Evolutionary conservation across 1,284 basidiomycete genomes (phyloP).

Genomic region (Moesziomyces parantarcticus): DNA sequence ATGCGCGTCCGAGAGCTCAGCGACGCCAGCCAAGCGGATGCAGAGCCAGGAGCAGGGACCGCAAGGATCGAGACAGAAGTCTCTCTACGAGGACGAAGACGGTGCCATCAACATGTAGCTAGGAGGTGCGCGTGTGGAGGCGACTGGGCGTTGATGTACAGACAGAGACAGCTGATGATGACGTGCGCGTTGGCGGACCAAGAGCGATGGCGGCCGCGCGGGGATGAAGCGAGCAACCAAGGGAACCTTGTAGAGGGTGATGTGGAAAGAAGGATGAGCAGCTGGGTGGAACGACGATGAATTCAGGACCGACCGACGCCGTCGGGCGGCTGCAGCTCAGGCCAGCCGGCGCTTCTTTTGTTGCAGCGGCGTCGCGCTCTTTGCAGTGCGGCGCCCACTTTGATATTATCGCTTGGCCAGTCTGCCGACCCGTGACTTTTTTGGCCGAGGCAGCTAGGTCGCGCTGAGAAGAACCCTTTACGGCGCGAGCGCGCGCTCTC

Average conservation of each 20-base stretch:
- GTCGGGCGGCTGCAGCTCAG: too few species aligned
- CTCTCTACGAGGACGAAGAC: background rate
- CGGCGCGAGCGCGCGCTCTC: background rate
- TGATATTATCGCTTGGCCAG: constrained; percentile 4
- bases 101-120: background rate
- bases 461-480: background rate
- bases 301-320: too few species aligned
- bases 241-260: too few species aligned
- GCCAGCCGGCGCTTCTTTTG: too few species aligned
- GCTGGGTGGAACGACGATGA: too few species aligned
- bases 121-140: background rate
- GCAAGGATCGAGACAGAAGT: background rate
- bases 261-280: too few species aligned
- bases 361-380: background rate
- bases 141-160: background rate
- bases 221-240: too few species aligned
- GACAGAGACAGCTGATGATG: background rate
- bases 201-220: too few species aligned
- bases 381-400: constrained; percentile 1
- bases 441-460: background rate
- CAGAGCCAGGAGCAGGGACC: background rate
- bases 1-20: background rate
- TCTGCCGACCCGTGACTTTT: background rate
- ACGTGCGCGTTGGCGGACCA: too few species aligned
- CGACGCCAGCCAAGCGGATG: background rate